Base-by-base conservation (phyloP, 768 basidiomycete genomes). In the Panaeolus papilionaceus region DNA sequence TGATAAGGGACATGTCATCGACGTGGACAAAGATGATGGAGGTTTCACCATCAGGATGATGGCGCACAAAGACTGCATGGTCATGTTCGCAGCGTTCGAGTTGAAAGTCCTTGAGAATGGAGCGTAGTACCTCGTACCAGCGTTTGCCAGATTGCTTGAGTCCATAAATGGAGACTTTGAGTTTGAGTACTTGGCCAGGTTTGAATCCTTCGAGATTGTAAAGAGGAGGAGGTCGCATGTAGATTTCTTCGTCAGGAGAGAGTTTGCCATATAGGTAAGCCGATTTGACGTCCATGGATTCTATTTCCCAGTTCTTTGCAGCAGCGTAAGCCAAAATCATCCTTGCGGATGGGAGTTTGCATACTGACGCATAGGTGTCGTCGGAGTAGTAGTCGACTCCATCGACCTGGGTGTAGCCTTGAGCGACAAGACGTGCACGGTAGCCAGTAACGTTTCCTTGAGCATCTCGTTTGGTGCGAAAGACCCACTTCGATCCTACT, bases 371-470 rank as follows among this genome's bases (percentile, higher is more conserved):
- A 64, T 69, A 79, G 0, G 75, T 79, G 18, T 79, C 75, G n/a
- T 47, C 45, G n/a, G 45, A 47, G 45, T 74, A 74, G 69, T 77
- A 83, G 65, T 83, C 79, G 11, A 79, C 64, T 3, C 81, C 78
- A 10, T 74, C 76, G 1, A 76, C 69, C 68, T 84, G 83, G 0
- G 74, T 71, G 58, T 37, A 26, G 38, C 66, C 28, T 63, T 61
- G 61, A 39, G 61, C 54, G 42, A 80, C 80, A 5, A 81, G 68
- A 10, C 78, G 64, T 4, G 76, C 79, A 18, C 39, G 20, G 51
- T 78, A 74, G 1, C 72, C 62, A 0, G 67, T 66, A 42, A 81
- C 65, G 4, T 69, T 69, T 3, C 81, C 79, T 4, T 67, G 38
- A 3, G 71, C 70, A 64, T 81, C 75, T 20, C 70, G n/a, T n/a